Conservation (phyloP, 2,329 filamentous ascomycete species). For the Penicillium freii region DNA sequence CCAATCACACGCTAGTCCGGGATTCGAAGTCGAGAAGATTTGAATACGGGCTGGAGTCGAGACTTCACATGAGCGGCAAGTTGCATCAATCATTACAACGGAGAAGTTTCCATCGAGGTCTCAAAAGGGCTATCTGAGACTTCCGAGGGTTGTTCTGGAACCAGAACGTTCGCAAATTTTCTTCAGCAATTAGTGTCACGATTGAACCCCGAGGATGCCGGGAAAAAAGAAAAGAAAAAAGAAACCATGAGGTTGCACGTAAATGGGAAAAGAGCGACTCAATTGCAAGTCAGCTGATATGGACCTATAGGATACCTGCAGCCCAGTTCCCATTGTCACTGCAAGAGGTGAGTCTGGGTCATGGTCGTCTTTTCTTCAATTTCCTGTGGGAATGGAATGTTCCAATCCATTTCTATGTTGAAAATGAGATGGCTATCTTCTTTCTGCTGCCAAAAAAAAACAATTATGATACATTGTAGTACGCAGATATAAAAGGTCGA, state of each 20-base stretch:
- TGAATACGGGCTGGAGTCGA: constrained; percentile 17
- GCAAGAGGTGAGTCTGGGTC: neutral
- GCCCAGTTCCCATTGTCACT: constrained; percentile 14
- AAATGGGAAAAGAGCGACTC: neutral
- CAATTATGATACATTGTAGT: neutral
- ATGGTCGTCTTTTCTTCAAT: neutral
- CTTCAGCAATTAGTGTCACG: constrained; percentile 8
- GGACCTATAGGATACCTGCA: constrained; percentile 16
- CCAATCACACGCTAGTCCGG: constrained; percentile 30
- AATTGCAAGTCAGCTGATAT: constrained; percentile 22
- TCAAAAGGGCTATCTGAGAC: constrained; percentile 12
- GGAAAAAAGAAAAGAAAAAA: neutral
- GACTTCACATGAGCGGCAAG: constrained; percentile 13
- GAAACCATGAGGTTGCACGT: neutral
- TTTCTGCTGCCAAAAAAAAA: too few relatives aligned
- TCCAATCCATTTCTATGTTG: neutral
- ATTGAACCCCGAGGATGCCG: constrained; percentile 1
- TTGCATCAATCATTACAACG: constrained; percentile 5
- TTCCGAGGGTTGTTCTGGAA: constrained; percentile 3
- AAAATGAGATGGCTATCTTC: neutral
- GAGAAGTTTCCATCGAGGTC: constrained; percentile 5
- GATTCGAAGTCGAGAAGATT: constrained; percentile 20
- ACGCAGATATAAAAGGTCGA: neutral
- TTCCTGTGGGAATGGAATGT: neutral
- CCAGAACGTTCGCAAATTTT: neutral